Evolutionary conservation across 768 basidiomycete species (phyloP).

Genomic region (Kwoniella dejecticola): DNA sequence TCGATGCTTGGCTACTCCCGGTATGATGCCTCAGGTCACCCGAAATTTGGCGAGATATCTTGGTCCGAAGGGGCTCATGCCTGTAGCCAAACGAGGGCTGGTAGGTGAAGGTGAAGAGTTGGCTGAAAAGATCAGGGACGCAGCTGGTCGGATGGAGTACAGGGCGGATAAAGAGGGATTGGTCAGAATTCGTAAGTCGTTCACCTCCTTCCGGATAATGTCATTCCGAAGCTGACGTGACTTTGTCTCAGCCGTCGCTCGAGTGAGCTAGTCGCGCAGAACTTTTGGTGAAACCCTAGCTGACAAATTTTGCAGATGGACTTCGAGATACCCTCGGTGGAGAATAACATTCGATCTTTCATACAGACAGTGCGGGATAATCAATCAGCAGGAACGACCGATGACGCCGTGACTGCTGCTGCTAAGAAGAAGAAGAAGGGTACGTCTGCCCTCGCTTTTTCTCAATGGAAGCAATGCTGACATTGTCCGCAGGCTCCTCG

Average conservation of each 20-base stretch:
- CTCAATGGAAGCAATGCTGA: constrained; percentile 55
- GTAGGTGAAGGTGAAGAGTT: constrained; percentile 78
- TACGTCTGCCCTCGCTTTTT: constrained; percentile 43
- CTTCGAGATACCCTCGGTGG: constrained; percentile 73
- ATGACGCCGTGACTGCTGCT: constrained; percentile 59
- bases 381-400: constrained; percentile 18
- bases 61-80: constrained; percentile 92
- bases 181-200: constrained; percentile 73
- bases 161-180: constrained; percentile 83
- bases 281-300: not conserved
- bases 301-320: constrained; percentile 61
- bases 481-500: constrained; percentile 59
- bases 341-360: constrained; percentile 77
- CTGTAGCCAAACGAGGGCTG: constrained; percentile 87
- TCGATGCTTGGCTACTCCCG: constrained; percentile 78
- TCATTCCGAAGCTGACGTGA: no score
- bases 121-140: constrained; percentile 72
- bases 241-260: constrained; percentile 41
- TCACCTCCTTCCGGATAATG: not conserved
- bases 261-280: constrained; percentile 24
- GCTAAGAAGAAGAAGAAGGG: constrained; percentile 63
- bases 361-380: constrained; percentile 56
- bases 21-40: constrained; percentile 74
- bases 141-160: constrained; percentile 87
- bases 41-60: constrained; percentile 74